Evolutionary conservation across 2,329 filamentous ascomycete species (phyloP).

Genomic region (Didymellaceae sp.): DNA sequence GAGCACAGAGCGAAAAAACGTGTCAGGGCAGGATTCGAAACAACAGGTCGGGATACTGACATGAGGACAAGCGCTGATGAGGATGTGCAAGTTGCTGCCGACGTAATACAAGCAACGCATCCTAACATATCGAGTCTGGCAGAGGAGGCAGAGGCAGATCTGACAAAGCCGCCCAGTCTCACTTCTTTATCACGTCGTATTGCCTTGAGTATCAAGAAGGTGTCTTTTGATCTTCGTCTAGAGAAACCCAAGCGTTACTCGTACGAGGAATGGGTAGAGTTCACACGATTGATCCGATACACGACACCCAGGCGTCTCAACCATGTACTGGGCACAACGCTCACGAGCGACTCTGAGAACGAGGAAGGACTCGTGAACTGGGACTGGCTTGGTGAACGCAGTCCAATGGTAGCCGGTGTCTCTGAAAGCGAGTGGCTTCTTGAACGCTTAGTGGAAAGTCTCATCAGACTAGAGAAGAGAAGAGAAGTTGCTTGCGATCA

Average conservation of each 20-base stretch:
- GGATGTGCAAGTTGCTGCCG: conserved; percentile 9
- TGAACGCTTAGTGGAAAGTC: conserved; percentile 68
- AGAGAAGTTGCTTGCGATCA: conserved; percentile 21
- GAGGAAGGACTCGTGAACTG: conserved; percentile 68
- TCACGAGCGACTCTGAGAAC: conserved; percentile 49
- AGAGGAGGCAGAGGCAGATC: conserved; percentile 21
- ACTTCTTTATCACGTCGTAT: conserved; percentile 66
- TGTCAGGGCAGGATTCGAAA: conserved; percentile 56
- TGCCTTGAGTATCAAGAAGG: conserved; percentile 71
- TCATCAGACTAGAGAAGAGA: conserved; percentile 52
- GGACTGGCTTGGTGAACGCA: conserved; percentile 76
- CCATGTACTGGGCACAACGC: conserved; percentile 6
- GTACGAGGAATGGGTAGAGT: conserved; percentile 88
- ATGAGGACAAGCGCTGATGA: background rate
- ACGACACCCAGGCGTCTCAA: conserved; percentile 35
- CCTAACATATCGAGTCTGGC: conserved; percentile 19
- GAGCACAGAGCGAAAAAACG: conserved; percentile 48
- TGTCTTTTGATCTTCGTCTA: conserved; percentile 67
- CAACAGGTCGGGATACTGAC: conserved; percentile 40
- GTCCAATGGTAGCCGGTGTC: conserved; percentile 68
- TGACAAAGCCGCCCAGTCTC: conserved; percentile 40
- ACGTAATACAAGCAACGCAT: conserved; percentile 16
- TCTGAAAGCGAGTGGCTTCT: conserved; percentile 72
- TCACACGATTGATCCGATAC: conserved; percentile 74
- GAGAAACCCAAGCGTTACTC: conserved; percentile 69